Percentiles rank a stretch among this genome's conserved stretches.
phyloP scores from a whole-genome alignment of 2,329 filamentous ascomycete species.

The Tolypocladium album region DNA sequence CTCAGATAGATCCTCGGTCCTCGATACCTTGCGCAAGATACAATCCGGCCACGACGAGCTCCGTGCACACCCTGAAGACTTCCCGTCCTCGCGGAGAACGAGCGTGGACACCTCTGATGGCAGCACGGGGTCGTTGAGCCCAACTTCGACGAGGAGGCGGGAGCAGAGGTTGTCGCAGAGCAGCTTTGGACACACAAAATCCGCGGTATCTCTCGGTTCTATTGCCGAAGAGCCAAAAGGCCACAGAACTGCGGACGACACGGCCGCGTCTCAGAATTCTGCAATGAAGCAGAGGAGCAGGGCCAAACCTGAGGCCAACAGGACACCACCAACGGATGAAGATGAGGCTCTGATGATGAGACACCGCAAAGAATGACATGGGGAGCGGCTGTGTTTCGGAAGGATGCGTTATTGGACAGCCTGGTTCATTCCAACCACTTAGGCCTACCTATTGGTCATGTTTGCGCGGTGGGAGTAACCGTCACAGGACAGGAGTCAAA shows the following conservation, averaged over 20 bases:
- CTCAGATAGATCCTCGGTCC: constrained; percentile 30
- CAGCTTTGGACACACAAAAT: constrained; percentile 23
- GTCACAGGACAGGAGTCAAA: too few relatives aligned
- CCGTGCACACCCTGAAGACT: constrained; percentile 22
- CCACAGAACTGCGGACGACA: neutral
- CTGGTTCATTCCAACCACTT: neutral
- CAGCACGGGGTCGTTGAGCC: constrained; percentile 20
- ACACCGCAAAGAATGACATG: neutral
- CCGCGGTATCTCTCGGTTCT: constrained; percentile 30
- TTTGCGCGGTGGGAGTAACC: neutral
- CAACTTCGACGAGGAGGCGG: constrained; percentile 17
- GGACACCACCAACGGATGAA: constrained; percentile 21
- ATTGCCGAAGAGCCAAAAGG: constrained; percentile 33
- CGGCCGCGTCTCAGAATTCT: neutral
- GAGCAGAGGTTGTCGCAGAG: constrained; percentile 21
- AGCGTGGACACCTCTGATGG: constrained; percentile 28
- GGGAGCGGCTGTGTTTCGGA: neutral
- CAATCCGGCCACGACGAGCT: constrained; percentile 32
- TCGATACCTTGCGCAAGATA: constrained; percentile 34
- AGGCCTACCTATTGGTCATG: neutral
- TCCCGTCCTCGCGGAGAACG: constrained; percentile 19
- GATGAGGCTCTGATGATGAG: constrained; percentile 28
- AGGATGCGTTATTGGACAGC: neutral
- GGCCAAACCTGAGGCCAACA: neutral
- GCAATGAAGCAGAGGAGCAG: neutral